Evolutionary conservation across 1,139 yeast species (phyloP).

Genomic region (Pichia sp.): DNA sequence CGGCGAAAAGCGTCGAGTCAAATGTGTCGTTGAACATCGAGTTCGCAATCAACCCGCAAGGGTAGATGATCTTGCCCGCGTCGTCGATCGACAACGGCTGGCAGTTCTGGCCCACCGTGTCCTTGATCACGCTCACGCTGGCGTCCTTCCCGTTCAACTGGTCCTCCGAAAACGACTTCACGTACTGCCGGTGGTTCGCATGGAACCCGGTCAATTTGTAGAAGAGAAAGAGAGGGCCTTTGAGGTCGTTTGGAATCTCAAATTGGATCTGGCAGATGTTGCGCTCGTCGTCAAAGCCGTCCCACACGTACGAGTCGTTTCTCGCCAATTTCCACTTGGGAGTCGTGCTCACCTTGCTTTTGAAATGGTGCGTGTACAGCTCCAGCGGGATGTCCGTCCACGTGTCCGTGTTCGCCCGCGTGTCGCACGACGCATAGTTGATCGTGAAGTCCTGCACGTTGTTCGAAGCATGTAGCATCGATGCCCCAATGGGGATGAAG

Average conservation of each 20-base stretch:
- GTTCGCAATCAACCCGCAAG: constrained; percentile 95
- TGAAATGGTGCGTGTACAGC: constrained; percentile 53
- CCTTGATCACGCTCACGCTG: constrained; percentile 50
- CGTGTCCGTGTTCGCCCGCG: constrained; percentile 47
- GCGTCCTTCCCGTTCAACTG: constrained; percentile 79
- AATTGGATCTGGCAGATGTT: constrained; percentile 76
- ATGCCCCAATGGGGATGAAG: constrained; percentile 89
- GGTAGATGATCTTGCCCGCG: constrained; percentile 61
- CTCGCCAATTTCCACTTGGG: constrained; percentile 68
- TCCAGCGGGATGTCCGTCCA: constrained; percentile 61
- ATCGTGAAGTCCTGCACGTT: constrained; percentile 73
- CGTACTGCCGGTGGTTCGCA: constrained; percentile 93
- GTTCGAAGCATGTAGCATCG: constrained; percentile 77
- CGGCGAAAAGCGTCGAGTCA: constrained; percentile 43
- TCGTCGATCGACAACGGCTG: constrained; percentile 64
- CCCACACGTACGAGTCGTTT: constrained; percentile 39
- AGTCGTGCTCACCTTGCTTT: constrained; percentile 29
- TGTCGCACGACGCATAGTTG: constrained; percentile 75
- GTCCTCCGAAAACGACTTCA: constrained; percentile 83
- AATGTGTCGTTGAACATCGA: constrained; percentile 87
- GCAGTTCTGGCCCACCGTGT: constrained; percentile 79
- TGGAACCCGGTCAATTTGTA: constrained; percentile 80
- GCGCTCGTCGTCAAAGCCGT: constrained; percentile 51
- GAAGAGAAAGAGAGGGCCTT: constrained; percentile 72
- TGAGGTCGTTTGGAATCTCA: constrained; percentile 67